A percentile compares a stretch with the other conserved stretches of the same genome.
Evolutionary conservation across 352 stramenopile genomes (phyloP).

Genomic region (Phytophthora meadii): DNA sequence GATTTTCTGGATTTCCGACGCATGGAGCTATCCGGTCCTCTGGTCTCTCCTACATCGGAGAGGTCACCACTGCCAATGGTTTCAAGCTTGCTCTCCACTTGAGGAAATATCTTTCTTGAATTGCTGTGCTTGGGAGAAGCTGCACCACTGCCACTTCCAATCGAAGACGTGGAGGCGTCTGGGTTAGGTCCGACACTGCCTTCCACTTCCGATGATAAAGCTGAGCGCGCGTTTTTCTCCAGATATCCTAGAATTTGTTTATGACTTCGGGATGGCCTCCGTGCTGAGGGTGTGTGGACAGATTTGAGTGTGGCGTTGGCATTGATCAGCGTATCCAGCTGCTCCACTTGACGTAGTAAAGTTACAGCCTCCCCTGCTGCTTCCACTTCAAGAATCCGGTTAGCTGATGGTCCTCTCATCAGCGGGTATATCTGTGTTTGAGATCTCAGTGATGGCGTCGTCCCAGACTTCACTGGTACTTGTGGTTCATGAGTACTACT

Average conservation of each 20-base stretch:
- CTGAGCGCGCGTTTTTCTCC: conserved; percentile 26
- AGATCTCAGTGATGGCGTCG: not conserved
- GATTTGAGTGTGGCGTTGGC: conserved; percentile 32
- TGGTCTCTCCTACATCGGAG: conserved; percentile 6
- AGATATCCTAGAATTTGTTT: conserved; percentile 33
- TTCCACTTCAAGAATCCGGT: conserved; percentile 17
- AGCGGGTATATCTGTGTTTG: conserved; percentile 5
- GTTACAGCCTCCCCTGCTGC: conserved; percentile 29
- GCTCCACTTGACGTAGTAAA: conserved; percentile 44
- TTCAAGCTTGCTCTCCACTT: conserved; percentile 27
- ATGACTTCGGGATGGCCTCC: conserved; percentile 13
- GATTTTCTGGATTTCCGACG: conserved; percentile 25
- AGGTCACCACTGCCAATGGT: conserved; percentile 15
- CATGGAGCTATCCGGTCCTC: not conserved
- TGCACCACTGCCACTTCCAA: conserved; percentile 4
- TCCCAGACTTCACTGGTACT: not conserved
- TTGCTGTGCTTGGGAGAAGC: not conserved
- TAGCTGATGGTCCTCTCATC: conserved; percentile 13
- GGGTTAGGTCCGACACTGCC: not conserved
- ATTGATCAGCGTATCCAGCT: conserved; percentile 53
- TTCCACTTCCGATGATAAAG: conserved; percentile 11
- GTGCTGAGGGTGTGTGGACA: conserved; percentile 5
- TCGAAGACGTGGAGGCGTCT: conserved; percentile 8
- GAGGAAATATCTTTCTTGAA: conserved; percentile 27
- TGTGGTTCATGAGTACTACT: not conserved